phyloP scores from a whole-genome alignment of 2,329 filamentous ascomycete genomes.

The Pseudocercospora eumusae region DNA sequence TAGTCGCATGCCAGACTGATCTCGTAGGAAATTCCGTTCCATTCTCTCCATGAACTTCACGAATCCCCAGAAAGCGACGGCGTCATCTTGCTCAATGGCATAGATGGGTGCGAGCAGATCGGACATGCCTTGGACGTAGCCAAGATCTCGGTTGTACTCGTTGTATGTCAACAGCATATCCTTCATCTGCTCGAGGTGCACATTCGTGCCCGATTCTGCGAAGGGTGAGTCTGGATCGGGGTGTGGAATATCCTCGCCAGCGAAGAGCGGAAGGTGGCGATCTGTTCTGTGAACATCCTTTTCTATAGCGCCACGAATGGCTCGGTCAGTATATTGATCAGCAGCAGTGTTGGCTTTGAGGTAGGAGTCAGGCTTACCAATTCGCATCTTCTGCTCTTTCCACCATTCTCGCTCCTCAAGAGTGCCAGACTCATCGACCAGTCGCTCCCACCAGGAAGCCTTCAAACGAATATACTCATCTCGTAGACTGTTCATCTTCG shows the following conservation, averaged over 20 bases:
- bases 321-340: slow-evolving; percentile 45
- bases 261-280: slow-evolving; percentile 90
- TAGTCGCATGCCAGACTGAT: slow-evolving; percentile 92
- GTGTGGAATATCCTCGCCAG: slow-evolving; percentile 93
- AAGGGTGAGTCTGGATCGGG: slow-evolving; percentile 96
- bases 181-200: slow-evolving; percentile 98
- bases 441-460: slow-evolving; percentile 91
- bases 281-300: slow-evolving; percentile 98
- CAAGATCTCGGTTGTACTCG: slow-evolving; percentile 91
- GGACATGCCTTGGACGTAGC: slow-evolving; percentile 98
- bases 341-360: slow-evolving; percentile 25
- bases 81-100: slow-evolving; percentile 95
- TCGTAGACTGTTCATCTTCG: slow-evolving; percentile 77
- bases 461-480: slow-evolving; percentile 96
- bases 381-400: slow-evolving; percentile 89
- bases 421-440: slow-evolving; percentile 78
- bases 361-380: slow-evolving; percentile 64
- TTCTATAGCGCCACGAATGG: slow-evolving; percentile 63
- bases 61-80: slow-evolving; percentile 95
- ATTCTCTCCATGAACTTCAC: slow-evolving; percentile 96
- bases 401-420: slow-evolving; percentile 90
- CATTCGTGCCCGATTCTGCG: slow-evolving; percentile 88
- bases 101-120: slow-evolving; percentile 95
- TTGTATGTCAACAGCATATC: slow-evolving; percentile 99
- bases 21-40: slow-evolving; percentile 94